phyloP scores from a whole-genome alignment of 1,284 basidiomycete species.

The Tylopilus sp. region DNA sequence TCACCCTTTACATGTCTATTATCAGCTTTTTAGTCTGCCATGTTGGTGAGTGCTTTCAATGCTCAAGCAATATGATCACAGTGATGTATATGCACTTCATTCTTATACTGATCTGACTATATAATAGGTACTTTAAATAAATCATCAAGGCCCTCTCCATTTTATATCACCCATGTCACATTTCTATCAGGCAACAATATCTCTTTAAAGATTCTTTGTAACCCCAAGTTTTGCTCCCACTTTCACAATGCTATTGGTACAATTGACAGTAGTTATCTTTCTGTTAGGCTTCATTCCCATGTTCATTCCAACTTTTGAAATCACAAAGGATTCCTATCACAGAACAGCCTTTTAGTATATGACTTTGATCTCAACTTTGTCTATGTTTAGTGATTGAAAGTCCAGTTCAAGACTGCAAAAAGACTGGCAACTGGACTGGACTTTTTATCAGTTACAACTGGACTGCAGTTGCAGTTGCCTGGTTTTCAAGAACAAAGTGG shows the following conservation, averaged over 20 bases:
- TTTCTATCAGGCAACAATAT: not conserved
- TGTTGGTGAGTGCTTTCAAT: too few relatives aligned
- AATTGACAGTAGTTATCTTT: slow-evolving; percentile 14
- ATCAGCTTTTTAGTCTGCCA: too few relatives aligned
- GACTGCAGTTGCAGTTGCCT: too few relatives aligned
- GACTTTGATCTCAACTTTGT: too few relatives aligned
- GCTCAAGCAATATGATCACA: slow-evolving; percentile 26
- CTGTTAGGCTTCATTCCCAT: not conserved
- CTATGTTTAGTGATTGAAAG: too few relatives aligned
- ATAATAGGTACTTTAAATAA: slow-evolving; percentile 9
- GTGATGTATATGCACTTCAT: not conserved
- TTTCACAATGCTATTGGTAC: slow-evolving; percentile 10
- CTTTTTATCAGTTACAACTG: too few relatives aligned
- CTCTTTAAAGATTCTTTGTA: not conserved
- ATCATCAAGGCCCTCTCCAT: not conserved
- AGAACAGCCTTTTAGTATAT: slow-evolving; percentile 12
- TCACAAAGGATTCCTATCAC: slow-evolving; percentile 22
- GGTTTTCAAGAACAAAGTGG: too few relatives aligned
- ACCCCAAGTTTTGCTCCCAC: slow-evolving; percentile 4
- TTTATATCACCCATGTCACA: slow-evolving; percentile 2
- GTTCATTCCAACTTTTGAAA: slow-evolving; percentile 10
- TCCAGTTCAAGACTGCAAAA: too few relatives aligned
- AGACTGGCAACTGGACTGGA: too few relatives aligned
- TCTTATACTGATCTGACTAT: not conserved
- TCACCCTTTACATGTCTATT: slow-evolving; percentile 27